Evolutionary conservation across 2,329 filamentous ascomycete species (phyloP).

Genomic region (Epicoccum sorghinum): DNA sequence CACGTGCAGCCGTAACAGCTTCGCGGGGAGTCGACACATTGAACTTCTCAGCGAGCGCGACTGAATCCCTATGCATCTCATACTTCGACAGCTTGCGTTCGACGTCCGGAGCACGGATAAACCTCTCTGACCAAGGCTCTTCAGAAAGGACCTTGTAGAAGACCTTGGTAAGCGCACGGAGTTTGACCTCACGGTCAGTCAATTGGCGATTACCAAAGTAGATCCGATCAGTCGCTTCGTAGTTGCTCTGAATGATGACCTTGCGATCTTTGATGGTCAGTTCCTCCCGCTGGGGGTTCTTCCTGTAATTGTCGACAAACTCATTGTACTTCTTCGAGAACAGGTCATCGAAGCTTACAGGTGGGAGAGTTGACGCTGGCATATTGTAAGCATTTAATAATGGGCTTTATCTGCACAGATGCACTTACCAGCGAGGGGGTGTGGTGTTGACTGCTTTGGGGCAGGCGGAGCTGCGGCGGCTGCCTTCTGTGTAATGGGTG

Average conservation of each 20-base stretch:
- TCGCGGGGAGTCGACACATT: slow-evolving; percentile 39
- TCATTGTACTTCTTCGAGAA: slow-evolving; percentile 16
- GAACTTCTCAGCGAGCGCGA: slow-evolving; percentile 38
- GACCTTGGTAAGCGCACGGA: slow-evolving; percentile 46
- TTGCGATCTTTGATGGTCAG: slow-evolving; percentile 44
- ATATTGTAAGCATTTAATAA: slow-evolving; percentile 10
- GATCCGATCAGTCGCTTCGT: slow-evolving; percentile 35
- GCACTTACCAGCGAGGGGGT: slow-evolving; percentile 15
- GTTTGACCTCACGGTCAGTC: slow-evolving; percentile 40
- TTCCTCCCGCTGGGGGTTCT: slow-evolving; percentile 34
- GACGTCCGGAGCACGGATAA: slow-evolving; percentile 46
- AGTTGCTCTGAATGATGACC: slow-evolving; percentile 40
- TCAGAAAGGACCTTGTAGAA: slow-evolving; percentile 48
- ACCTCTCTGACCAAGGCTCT: slow-evolving; percentile 47
- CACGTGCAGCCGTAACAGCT: slow-evolving; percentile 42
- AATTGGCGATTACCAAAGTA: slow-evolving; percentile 39
- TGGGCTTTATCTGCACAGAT: neutral
- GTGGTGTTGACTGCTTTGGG: slow-evolving; percentile 21
- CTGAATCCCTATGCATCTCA: slow-evolving; percentile 45
- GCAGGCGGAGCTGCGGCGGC: slow-evolving; percentile 30
- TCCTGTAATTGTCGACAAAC: neutral
- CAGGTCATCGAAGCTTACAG: slow-evolving; percentile 42
- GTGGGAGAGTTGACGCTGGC: slow-evolving; percentile 21
- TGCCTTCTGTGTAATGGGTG: slow-evolving; percentile 31
- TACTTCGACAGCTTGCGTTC: slow-evolving; percentile 48